Evolutionary conservation across 2,329 filamentous ascomycete genomes (phyloP), one percentile per base, ranked within the genome.

Genomic region (Fusarium sambucinum): DNA sequence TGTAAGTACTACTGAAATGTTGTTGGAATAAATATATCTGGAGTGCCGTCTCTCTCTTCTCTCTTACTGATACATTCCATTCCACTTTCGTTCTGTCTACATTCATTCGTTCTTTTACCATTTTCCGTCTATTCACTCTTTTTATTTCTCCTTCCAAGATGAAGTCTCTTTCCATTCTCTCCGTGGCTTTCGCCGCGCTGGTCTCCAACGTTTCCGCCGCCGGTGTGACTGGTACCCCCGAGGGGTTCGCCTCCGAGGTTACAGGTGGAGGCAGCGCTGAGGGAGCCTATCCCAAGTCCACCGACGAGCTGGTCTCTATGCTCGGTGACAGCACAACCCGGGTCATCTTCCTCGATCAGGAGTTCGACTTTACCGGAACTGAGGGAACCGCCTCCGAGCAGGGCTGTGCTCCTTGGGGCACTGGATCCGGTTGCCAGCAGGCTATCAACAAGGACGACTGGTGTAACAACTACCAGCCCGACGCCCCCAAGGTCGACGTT

Each of bases 251-350:
- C 46, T 77, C 78, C 60, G 86, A 86, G 44, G 84, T 85, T 19
- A 90, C 88, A n/a, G 88, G 88, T 14, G 88, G 88, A 40, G 88
- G 88, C 70, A 87, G 86, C 46, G 87, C 85, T n/a, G 77, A 81
- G n/a, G 76, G 86, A 35, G 85, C 84, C 9, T 85, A 86, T 69
- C 87, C 87, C 16, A 79, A 75, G n/a, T 85, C 81, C 48, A 87
- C 77, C 44, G 81, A 78, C 32, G 81, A 91, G 83, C 84, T 90
- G 50, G 84, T 85, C 75, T 83, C 80, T 90, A 88, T 78, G 59
- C 83, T 90, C 12, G 80, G 81, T 25, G 86, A 89, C 75, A 77
- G 76, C 62, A 75, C 79, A 27, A 72, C 87, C 13, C 84, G 86
- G 25, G 84, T 86, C 63, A 89, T 90, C 69, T 81, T 90, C 53